Evolutionary conservation across 2,329 filamentous ascomycete species (phyloP), one percentile per base, ranked within the genome.

Genomic region (Verticillium dahliae): DNA sequence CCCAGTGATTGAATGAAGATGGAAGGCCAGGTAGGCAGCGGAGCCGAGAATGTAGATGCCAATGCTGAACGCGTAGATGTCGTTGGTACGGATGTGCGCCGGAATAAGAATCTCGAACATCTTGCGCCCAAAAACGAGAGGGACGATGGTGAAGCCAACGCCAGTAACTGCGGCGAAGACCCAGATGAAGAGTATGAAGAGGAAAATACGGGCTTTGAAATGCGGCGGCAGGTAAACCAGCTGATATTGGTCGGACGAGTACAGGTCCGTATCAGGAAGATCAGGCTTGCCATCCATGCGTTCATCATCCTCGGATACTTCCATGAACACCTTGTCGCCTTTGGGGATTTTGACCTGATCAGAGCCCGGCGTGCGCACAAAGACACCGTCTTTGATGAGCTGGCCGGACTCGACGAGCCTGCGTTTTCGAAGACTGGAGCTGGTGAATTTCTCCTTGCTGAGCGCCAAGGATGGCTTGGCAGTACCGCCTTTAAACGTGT

Each of bases 271-370:
- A 9, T 81, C 78, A 0, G 72, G 69, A 1, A 81, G 80, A 68
- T 91, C 85, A 69, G 89, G 71, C 66, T 78, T 78, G 33, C 85
- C 86, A 70, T 91, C 88, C 39, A 85, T 75, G 45, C 87, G 82
- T 54, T 85, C 78, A 63, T 92, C 89, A 33, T 87, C 75, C 60
- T 90, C 85, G 11, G 84, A 81, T 9, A 94, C 89, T 58, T 90
- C 85, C 18, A 96, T 78, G 70, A 99, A 98, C 3, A 97, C 93
- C 15, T 81, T 78, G 56, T 83, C 84, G 45, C 91, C 90, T 74
- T 96, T 97, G 3, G 92, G 91, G 39, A 98, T 93, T 70, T 96
- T 92, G 66, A 97, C 91, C 72, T 96, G 92, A 73, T 99, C 95
- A 1, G 92, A 97, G 18, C 92, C 93, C 11, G 95, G 95, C n/a